Evolutionary conservation across 2,329 filamentous ascomycete genomes (phyloP).

Genomic region (Verticillium alfalfae): DNA sequence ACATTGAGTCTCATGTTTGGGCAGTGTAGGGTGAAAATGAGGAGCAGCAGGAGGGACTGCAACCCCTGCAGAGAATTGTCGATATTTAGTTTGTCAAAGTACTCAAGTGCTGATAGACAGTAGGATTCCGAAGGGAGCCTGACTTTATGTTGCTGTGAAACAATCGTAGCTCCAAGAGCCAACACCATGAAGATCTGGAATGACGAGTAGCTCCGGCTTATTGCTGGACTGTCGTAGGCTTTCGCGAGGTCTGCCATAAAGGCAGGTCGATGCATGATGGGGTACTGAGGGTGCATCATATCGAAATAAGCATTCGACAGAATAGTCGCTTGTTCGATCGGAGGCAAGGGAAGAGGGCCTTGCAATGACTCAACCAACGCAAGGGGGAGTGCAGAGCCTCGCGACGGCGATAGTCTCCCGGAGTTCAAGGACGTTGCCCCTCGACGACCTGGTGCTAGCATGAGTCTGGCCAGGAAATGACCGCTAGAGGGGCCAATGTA

Average conservation of each 20-base stretch:
- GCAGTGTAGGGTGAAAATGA: slow-evolving; percentile 45
- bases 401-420: slow-evolving; percentile 5
- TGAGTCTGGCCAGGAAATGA: slow-evolving; percentile 44
- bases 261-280: slow-evolving; percentile 39
- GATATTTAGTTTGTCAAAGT: slow-evolving; percentile 38
- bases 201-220: slow-evolving; percentile 1
- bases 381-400: slow-evolving; percentile 13
- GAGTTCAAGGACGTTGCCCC: slow-evolving; percentile 6
- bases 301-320: slow-evolving; percentile 42
- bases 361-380: slow-evolving; percentile 24
- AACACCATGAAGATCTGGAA: slow-evolving; percentile 51
- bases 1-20: slow-evolving; percentile 41
- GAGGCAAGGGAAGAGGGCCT: slow-evolving; percentile 23
- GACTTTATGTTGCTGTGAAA: slow-evolving; percentile 34
- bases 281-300: slow-evolving; percentile 40
- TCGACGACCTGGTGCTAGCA: slow-evolving; percentile 31
- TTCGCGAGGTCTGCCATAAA: slow-evolving; percentile 20
- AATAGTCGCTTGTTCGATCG: slow-evolving; percentile 27
- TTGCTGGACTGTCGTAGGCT: slow-evolving; percentile 16
- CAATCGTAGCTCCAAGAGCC: slow-evolving; percentile 39
- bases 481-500: slow-evolving; percentile 53
- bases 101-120: slow-evolving; percentile 39
- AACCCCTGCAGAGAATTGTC: slow-evolving; percentile 43
- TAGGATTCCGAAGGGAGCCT: slow-evolving; percentile 42
- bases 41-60: slow-evolving; percentile 39